Conservation (phyloP, 805 yeast species). For the Yueomyces sp. region DNA sequence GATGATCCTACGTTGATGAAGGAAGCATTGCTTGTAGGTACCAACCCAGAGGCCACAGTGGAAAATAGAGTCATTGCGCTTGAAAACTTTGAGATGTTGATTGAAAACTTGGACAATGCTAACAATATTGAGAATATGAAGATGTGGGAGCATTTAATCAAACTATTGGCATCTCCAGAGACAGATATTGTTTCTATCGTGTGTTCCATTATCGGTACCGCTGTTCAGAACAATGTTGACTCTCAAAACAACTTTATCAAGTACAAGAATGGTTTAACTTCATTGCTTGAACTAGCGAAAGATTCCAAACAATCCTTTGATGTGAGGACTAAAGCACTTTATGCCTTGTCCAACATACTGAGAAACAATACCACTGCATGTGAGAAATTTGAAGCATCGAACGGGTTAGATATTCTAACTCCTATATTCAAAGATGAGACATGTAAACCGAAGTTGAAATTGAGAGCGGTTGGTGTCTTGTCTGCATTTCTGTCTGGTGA, state of each 20-base stretch:
- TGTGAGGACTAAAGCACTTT: conserved; percentile 51
- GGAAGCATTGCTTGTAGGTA: conserved; percentile 51
- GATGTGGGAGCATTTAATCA: conserved; percentile 65
- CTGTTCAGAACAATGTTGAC: conserved; percentile 79
- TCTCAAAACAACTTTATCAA: conserved; percentile 56
- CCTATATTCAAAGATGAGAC: conserved; percentile 13
- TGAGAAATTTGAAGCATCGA: conserved; percentile 35
- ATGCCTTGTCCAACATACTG: conserved; percentile 62
- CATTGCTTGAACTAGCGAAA: conserved; percentile 31
- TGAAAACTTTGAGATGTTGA: conserved; percentile 85
- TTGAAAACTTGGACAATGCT: conserved; percentile 90
- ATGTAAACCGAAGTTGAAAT: conserved; percentile 28
- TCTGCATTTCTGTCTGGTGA: conserved; percentile 49
- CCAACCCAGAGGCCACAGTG: conserved; percentile 40
- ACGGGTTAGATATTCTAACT: conserved; percentile 52
- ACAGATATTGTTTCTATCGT: conserved; percentile 41
- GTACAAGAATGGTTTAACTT: conserved; percentile 34
- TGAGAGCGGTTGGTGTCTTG: conserved; percentile 43
- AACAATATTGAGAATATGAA: conserved; percentile 75
- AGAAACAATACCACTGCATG: conserved; percentile 55
- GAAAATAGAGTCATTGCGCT: conserved; percentile 64
- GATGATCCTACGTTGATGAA: conserved; percentile 88
- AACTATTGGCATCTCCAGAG: conserved; percentile 33
- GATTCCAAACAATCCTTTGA: conserved; percentile 14
- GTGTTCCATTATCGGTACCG: conserved; percentile 72